A percentile compares a stretch with the other conserved stretches of the same genome.
Conservation (phyloP, 1,284 basidiomycete genomes). For the Ganoderma sinense region DNA sequence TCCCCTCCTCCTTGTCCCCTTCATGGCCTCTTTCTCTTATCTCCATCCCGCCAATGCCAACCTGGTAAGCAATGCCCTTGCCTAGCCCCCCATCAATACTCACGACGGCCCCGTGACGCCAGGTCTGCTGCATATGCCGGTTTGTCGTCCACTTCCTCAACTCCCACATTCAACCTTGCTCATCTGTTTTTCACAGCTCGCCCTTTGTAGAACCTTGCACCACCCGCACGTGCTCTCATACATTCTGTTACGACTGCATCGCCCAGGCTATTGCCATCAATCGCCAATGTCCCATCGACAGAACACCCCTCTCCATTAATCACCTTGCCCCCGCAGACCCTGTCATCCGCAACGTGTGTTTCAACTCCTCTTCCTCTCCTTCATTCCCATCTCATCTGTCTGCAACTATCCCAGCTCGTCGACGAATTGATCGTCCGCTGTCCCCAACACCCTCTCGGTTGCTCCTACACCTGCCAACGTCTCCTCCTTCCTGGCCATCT, state of each 20-base stretch:
- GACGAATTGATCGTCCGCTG: constrained; percentile 86
- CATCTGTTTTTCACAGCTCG: constrained; percentile 46
- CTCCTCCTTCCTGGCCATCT: constrained; percentile 74
- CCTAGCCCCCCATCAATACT: neutral
- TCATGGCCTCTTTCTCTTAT: constrained; percentile 50
- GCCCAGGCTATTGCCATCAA: constrained; percentile 66
- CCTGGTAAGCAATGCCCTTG: constrained; percentile 48
- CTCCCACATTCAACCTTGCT: neutral
- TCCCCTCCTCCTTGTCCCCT: neutral
- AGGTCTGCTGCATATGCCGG: constrained; percentile 89
- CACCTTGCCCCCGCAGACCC: constrained; percentile 71
- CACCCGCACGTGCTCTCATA: constrained; percentile 80
- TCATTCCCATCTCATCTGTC: constrained; percentile 26
- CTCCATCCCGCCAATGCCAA: constrained; percentile 64
- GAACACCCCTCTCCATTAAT: constrained; percentile 61
- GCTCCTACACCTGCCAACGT: constrained; percentile 71
- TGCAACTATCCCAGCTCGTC: constrained; percentile 65
- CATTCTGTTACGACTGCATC: constrained; percentile 85
- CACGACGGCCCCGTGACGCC: neutral
- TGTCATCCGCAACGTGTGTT: constrained; percentile 75
- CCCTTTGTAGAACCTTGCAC: constrained; percentile 81
- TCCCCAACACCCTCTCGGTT: constrained; percentile 64
- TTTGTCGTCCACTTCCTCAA: constrained; percentile 36
- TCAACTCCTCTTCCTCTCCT: constrained; percentile 19
- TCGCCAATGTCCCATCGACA: constrained; percentile 84